Conservation (phyloP, 2,329 filamentous ascomycete species). For the Aspergillus tubingensis region DNA sequence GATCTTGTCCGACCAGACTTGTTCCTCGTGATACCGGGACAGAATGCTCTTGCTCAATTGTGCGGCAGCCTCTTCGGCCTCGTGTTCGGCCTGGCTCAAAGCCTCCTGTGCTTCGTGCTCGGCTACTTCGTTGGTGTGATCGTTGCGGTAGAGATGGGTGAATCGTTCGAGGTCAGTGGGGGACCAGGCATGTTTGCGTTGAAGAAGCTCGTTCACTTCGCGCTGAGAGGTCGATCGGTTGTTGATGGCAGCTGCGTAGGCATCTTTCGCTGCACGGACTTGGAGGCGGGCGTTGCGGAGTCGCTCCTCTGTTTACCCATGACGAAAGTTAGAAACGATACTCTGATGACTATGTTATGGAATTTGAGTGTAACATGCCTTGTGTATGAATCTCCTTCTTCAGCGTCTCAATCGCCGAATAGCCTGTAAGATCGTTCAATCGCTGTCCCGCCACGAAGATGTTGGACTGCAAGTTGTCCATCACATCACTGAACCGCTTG, state of each 20-base stretch:
- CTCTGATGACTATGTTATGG: neutral
- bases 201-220: conserved; percentile 90
- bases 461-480: conserved; percentile 87
- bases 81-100: conserved; percentile 73
- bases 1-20: conserved; percentile 99
- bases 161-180: conserved; percentile 88
- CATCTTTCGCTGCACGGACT: conserved; percentile 70
- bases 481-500: conserved; percentile 68
- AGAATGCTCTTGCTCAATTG: conserved; percentile 80
- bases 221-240: conserved; percentile 86
- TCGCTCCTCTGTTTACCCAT: conserved; percentile 48
- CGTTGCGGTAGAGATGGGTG: conserved; percentile 84
- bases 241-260: conserved; percentile 80
- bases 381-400: conserved; percentile 74
- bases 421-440: conserved; percentile 92
- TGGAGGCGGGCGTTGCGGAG: conserved; percentile 59
- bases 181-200: conserved; percentile 91
- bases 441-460: conserved; percentile 82
- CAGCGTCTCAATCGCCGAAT: conserved; percentile 84
- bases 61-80: conserved; percentile 74
- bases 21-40: conserved; percentile 94
- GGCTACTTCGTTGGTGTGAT: conserved; percentile 88
- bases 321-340: conserved; percentile 7
- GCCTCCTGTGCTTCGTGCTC: conserved; percentile 72
- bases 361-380: conserved; percentile 44